Evolutionary conservation across 2,329 filamentous ascomycete genomes (phyloP).

Genomic region (Pseudonectria foliicola): DNA sequence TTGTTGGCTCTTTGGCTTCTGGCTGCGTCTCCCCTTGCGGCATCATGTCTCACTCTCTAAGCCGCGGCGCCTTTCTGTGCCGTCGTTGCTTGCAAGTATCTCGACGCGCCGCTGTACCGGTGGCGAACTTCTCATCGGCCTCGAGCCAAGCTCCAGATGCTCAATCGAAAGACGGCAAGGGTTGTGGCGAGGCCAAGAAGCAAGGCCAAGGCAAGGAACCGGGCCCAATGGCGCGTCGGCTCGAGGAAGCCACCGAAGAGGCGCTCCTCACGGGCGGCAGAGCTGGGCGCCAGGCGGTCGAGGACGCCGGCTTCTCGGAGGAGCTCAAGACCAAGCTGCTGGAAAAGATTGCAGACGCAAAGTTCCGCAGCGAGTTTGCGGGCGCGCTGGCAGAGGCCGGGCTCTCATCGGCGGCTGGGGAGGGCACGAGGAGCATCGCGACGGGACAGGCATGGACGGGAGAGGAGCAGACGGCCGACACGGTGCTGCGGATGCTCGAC

Average conservation of each 20-base stretch:
- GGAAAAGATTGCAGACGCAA: constrained; percentile 47
- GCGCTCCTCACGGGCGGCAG: constrained; percentile 51
- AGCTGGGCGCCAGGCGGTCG: constrained; percentile 50
- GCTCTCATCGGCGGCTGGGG: constrained; percentile 52
- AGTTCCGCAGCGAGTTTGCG: constrained; percentile 46
- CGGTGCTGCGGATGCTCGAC: constrained; percentile 75
- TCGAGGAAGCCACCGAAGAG: constrained; percentile 58
- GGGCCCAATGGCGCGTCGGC: constrained; percentile 48
- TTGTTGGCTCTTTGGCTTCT: too few relatives aligned
- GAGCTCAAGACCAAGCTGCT: constrained; percentile 54
- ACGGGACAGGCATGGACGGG: constrained; percentile 70
- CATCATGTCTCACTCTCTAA: constrained; percentile 5
- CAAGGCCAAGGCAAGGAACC: constrained; percentile 11
- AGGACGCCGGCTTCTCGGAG: constrained; percentile 57
- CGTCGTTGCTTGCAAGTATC: constrained; percentile 13
- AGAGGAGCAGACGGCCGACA: constrained; percentile 64
- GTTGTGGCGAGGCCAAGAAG: too few relatives aligned
- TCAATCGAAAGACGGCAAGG: too few relatives aligned
- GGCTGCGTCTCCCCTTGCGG: not conserved
- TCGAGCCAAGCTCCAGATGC: not conserved
- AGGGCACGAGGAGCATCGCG: constrained; percentile 62
- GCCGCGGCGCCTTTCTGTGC: constrained; percentile 9
- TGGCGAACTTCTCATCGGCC: constrained; percentile 11
- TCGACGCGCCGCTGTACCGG: constrained; percentile 3
- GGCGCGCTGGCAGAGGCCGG: constrained; percentile 41